These are phyloP conservation scores for Magnolia changhungtana DNA, from an alignment of 164 flowering plant species.

Conservation along the genomic window DNA sequence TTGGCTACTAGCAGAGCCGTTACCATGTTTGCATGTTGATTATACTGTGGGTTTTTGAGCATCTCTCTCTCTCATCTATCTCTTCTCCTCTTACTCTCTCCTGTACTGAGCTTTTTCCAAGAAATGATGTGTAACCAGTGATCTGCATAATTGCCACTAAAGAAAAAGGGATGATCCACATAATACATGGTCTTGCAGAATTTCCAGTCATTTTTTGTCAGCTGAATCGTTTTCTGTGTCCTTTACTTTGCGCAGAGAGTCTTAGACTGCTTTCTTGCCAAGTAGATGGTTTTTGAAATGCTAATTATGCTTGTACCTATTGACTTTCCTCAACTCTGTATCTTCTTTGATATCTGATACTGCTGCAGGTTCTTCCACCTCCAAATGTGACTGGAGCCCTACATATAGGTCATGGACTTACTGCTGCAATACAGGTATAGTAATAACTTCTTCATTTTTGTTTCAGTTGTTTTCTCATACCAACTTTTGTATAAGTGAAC, in stretches of 20 bases:
- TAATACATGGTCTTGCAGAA: no score
- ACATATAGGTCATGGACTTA: conserved; percentile 98
- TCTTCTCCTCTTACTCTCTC: no score
- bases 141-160: no score
- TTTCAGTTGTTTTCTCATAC: not conserved
- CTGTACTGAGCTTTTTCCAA: no score
- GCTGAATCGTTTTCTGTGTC: no score
- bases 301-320: not conserved
- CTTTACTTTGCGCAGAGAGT: not conserved
- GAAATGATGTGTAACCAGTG: no score
- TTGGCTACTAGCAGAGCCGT: no score
- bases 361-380: conserved; percentile 81
- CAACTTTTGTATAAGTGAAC: not conserved
- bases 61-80: no score
- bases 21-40: no score
- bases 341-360: not conserved
- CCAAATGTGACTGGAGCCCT: conserved; percentile 98
- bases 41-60: no score
- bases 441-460: not conserved
- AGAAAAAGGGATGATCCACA: no score
- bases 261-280: not conserved
- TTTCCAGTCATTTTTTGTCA: no score
- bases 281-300: not conserved
- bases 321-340: not conserved
- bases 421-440: conserved; percentile 83